Evolutionary conservation across 371 early-diverging fungal species (phyloP).

Genomic region (Mortierella sp.): DNA sequence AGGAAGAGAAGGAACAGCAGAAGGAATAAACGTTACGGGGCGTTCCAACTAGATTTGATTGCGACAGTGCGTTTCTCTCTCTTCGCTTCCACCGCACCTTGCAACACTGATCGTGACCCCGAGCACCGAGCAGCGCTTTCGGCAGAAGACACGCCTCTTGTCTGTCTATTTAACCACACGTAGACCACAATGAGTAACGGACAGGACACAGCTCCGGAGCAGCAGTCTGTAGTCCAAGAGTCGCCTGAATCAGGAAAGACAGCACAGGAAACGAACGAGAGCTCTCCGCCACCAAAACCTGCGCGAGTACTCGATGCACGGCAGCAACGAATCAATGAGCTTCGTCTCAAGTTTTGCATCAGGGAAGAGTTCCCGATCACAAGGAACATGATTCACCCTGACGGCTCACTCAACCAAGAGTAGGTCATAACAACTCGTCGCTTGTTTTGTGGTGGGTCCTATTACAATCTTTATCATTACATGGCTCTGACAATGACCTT

Average conservation of each 20-base stretch:
- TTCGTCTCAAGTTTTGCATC: constrained; percentile 85
- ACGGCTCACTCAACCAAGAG: constrained; percentile 91
- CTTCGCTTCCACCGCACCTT: no score
- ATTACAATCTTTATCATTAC: background rate
- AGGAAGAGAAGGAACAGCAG: constrained; percentile 1
- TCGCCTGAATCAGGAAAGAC: constrained; percentile 12
- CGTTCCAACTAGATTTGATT: no score
- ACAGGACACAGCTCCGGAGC: constrained; percentile 11
- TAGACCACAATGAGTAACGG: constrained; percentile 16
- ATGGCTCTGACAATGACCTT: background rate
- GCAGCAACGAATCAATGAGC: constrained; percentile 81
- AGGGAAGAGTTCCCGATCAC: constrained; percentile 86
- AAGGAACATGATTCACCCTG: constrained; percentile 79
- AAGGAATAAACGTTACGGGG: no score
- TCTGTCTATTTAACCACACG: background rate
- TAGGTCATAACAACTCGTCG: constrained; percentile 36
- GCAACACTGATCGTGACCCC: no score
- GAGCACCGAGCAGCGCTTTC: no score
- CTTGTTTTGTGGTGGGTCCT: background rate
- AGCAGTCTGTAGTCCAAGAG: background rate
- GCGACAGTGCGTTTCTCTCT: no score
- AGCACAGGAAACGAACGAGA: constrained; percentile 11
- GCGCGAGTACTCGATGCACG: constrained; percentile 47
- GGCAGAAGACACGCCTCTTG: no score
- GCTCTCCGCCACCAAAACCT: constrained; percentile 13